These are phyloP conservation scores for Fusarium circinatum DNA, from an alignment of 2,329 filamentous ascomycete genomes.

Conservation along the genomic window DNA sequence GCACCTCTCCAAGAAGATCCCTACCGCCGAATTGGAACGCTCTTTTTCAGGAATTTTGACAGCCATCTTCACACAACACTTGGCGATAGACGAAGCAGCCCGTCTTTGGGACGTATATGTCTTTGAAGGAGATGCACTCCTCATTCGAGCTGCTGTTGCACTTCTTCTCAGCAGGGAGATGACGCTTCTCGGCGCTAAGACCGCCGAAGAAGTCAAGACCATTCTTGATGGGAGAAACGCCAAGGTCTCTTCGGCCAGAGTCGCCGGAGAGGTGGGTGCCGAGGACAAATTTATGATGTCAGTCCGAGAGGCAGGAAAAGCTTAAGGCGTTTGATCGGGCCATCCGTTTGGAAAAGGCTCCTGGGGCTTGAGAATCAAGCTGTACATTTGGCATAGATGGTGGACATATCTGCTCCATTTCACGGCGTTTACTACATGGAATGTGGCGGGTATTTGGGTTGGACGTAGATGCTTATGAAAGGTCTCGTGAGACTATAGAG, in stretches of 20 bases:
- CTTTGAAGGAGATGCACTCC: slow-evolving; percentile 80
- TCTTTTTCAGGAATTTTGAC: slow-evolving; percentile 72
- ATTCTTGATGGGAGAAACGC: slow-evolving; percentile 49
- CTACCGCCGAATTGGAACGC: slow-evolving; percentile 57
- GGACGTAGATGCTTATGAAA: slow-evolving; percentile 33
- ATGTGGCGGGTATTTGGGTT: slow-evolving; percentile 32
- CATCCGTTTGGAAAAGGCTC: slow-evolving; percentile 3
- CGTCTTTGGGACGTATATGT: slow-evolving; percentile 85
- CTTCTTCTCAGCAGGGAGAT: slow-evolving; percentile 67
- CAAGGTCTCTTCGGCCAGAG: slow-evolving; percentile 46
- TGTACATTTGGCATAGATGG: slow-evolving; percentile 45
- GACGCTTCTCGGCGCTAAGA: slow-evolving; percentile 59
- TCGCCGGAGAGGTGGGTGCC: slow-evolving; percentile 56
- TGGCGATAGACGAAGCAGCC: slow-evolving; percentile 75
- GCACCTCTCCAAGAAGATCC: slow-evolving; percentile 67
- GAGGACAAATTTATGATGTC: slow-evolving; percentile 57
- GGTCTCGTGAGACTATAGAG: slow-evolving; percentile 29
- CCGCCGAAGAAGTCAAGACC: slow-evolving; percentile 55
- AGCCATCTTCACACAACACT: slow-evolving; percentile 69
- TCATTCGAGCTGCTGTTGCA: slow-evolving; percentile 77
- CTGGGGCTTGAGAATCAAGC: slow-evolving; percentile 21
- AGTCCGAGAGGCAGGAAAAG: slow-evolving; percentile 50
- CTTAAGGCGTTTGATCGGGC: slow-evolving; percentile 32
- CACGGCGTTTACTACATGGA: slow-evolving; percentile 40
- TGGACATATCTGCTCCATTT: slow-evolving; percentile 38